phyloP scores from a whole-genome alignment of 176 grass and related monocot genomes.

The Eragrostis curvula region DNA sequence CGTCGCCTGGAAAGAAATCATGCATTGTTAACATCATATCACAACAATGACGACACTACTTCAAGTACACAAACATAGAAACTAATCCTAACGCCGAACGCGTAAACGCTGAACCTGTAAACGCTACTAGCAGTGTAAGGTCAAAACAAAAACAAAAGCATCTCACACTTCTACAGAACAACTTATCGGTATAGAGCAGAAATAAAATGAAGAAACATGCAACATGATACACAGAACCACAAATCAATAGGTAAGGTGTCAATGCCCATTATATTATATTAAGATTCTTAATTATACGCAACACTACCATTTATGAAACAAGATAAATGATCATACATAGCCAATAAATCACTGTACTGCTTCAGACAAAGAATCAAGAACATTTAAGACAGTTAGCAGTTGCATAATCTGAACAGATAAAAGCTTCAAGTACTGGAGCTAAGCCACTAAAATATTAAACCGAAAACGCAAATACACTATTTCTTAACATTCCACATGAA shows the following conservation, averaged over 20 bases:
- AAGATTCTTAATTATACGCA: not conserved
- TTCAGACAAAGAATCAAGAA: not conserved
- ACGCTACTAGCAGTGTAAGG: too few species aligned
- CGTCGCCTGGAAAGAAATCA: conserved; percentile 20
- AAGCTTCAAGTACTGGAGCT: not conserved
- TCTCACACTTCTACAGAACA: not conserved
- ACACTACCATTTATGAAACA: not conserved
- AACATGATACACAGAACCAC: not conserved
- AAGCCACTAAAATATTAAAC: not conserved
- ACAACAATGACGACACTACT: not conserved
- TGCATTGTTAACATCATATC: not conserved
- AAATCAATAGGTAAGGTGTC: not conserved
- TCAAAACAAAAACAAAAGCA: not conserved
- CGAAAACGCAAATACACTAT: not conserved
- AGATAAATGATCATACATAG: not conserved
- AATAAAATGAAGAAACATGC: not conserved
- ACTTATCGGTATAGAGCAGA: too few species aligned
- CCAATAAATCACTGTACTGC: not conserved
- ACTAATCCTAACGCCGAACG: not conserved
- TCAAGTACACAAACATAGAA: not conserved
- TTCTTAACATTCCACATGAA: too few species aligned
- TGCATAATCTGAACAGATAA: not conserved
- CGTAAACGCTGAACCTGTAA: too few species aligned
- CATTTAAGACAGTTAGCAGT: not conserved
- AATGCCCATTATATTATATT: not conserved